Evolutionary conservation across 768 basidiomycete genomes (phyloP).

Genomic region (Coprinellus aureogranulatus): DNA sequence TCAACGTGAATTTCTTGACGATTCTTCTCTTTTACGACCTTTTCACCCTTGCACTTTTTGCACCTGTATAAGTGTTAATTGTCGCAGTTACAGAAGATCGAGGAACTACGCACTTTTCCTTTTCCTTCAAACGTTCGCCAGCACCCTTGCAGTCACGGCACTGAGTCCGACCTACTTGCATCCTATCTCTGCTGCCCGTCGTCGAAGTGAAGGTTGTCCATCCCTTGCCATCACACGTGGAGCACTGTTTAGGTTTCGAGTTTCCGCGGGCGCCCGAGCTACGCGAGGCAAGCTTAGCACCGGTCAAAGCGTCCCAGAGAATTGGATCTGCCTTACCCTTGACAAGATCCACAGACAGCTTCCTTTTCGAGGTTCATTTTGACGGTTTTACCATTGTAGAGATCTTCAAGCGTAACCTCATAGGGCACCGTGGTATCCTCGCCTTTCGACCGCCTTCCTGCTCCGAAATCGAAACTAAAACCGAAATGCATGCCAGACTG

Average conservation of each 20-base stretch:
- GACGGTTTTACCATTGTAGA: conserved; percentile 87
- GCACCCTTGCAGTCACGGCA: conserved; percentile 71
- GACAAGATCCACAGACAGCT: conserved; percentile 72
- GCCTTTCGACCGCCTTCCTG: conserved; percentile 53
- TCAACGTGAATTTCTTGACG: conserved; percentile 85
- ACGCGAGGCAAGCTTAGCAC: conserved; percentile 9
- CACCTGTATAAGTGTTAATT: conserved; percentile 52
- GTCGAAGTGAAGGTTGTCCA: conserved; percentile 61
- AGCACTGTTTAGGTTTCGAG: conserved; percentile 83
- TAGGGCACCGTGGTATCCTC: conserved; percentile 76
- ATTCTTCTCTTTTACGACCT: conserved; percentile 82
- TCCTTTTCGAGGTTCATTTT: conserved; percentile 89
- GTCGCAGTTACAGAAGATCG: conserved; percentile 2
- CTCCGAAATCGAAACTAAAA: conserved; percentile 68
- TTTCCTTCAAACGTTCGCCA: conserved; percentile 75
- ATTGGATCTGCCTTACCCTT: conserved; percentile 54
- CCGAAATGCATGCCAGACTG: conserved; percentile 42
- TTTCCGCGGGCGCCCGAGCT: conserved; percentile 81
- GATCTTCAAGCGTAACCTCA: conserved; percentile 85
- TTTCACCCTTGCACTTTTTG: conserved; percentile 92
- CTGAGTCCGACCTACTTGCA: conserved; percentile 37
- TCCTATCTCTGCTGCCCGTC: conserved; percentile 18
- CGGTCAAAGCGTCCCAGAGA: conserved; percentile 2
- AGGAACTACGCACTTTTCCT: conserved; percentile 61
- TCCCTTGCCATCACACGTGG: conserved; percentile 81